Evolutionary conservation across 805 yeast genomes (phyloP).

Genomic region (Hyphopichia homilentoma): DNA sequence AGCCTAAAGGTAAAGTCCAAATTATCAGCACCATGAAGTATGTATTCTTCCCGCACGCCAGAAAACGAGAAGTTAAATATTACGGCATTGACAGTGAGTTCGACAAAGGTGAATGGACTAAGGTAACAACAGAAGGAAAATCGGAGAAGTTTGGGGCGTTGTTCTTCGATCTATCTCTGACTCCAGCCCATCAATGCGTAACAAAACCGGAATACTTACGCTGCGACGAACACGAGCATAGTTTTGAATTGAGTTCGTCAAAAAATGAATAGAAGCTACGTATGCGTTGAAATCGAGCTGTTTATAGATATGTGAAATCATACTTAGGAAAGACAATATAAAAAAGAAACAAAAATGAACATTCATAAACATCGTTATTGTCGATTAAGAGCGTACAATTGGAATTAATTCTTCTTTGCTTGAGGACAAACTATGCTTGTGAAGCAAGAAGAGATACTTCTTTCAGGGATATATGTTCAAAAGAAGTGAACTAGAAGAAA

Average conservation of each 20-base stretch:
- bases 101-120: conserved; percentile 7
- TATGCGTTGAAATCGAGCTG: too few species aligned
- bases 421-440: too few species aligned
- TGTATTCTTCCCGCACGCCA: conserved; percentile 12
- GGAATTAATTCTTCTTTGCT: too few species aligned
- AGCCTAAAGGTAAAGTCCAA: conserved; percentile 14
- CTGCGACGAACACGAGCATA: conserved; percentile 3
- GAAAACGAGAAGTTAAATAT: conserved; percentile 7
- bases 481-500: too few species aligned
- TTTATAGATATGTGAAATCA: too few species aligned
- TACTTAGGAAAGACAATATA: too few species aligned
- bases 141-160: conserved; percentile 11
- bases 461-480: too few species aligned
- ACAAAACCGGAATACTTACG: conserved; percentile 7
- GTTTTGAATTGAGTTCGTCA: background rate
- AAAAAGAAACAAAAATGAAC: too few species aligned
- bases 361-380: conserved; percentile 2
- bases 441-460: too few species aligned
- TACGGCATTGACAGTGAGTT: conserved; percentile 5
- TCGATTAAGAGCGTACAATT: too few species aligned
- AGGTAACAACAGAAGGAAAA: conserved; percentile 1
- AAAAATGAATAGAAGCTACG: too few species aligned
- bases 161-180: conserved; percentile 9
- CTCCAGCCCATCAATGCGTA: conserved; percentile 14
- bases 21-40: conserved; percentile 13